These are phyloP conservation scores for Malus hybrid DNA, from an alignment of 331 rosid species.

Conservation along the genomic window DNA sequence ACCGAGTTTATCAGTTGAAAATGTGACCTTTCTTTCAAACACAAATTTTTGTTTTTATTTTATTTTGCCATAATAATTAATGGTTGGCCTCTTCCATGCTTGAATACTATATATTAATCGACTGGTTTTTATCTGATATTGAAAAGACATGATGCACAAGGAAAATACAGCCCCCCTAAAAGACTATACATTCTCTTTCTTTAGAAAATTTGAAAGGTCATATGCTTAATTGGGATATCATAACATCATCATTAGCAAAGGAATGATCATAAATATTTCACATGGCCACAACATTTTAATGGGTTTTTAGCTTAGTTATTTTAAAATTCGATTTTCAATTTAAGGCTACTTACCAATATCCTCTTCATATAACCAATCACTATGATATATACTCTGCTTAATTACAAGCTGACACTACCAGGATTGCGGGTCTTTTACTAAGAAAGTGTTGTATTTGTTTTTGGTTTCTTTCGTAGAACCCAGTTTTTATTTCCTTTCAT, in stretches of 20 bases:
- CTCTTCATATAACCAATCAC: neutral
- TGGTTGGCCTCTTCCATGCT: constrained; percentile 28
- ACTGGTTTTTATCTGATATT: constrained; percentile 11
- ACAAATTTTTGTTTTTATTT: constrained; percentile 25
- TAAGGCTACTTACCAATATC: constrained; percentile 21
- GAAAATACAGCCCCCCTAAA: constrained; percentile 13
- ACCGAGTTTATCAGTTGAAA: constrained; percentile 16
- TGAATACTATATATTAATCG: constrained; percentile 10
- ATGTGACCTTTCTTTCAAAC: constrained; percentile 38
- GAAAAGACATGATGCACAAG: constrained; percentile 23
- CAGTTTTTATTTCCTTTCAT: neutral
- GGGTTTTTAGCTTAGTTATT: neutral
- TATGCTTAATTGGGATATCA: constrained; percentile 1
- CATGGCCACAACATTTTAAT: neutral
- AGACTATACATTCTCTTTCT: neutral
- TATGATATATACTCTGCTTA: neutral
- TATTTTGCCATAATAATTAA: constrained; percentile 4
- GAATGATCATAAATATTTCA: neutral
- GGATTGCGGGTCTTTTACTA: neutral
- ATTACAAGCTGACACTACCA: neutral
- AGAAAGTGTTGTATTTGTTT: neutral
- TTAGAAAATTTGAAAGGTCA: constrained; percentile 20
- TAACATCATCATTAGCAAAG: constrained; percentile 7
- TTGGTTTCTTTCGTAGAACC: neutral
- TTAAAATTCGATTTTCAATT: neutral